Evolutionary conservation across 441 rosid genomes (phyloP), one percentile per base, ranked within the genome.

Genomic region (Eruca vesicaria): DNA sequence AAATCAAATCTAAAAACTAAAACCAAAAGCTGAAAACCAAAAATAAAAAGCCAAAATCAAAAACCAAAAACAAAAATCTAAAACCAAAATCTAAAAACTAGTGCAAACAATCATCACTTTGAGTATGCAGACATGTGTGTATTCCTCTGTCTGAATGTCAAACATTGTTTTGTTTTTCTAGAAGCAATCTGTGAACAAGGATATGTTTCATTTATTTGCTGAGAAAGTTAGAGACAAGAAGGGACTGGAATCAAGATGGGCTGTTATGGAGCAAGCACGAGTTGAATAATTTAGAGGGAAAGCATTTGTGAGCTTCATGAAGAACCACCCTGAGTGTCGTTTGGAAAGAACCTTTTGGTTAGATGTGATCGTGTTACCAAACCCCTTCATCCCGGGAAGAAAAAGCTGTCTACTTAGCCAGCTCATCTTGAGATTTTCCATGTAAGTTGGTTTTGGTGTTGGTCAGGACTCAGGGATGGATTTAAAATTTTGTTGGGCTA

Each of bases 331-430:
- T 0, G 98, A 91, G 82, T 53, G 86, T 71, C 92, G 72, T 85
- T 94, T 79, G 86, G 87, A 41, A 92, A 86, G 82, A 90, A 86
- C 77, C 97, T 94, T 53, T 69, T 94, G 81, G 92, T 94, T 57
- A 91, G 99, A 2, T 89, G 99, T 79, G 99, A 94, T 80, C 97
- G 97, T 50, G 97, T 94, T 70, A 96, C 91, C 36, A 92, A 92
- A 88, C 92, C 96, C 78, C 85, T 92, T 80, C 99, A 97, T 80
- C 99, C 99, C 0, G 99, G 99, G 73, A 94, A 90, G 88, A 94
- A 81, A 84, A 94, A 90, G 80, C 45, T 94, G 73, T 94, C 98
- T 78, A 94, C 97, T 20, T 94, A 97, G 99, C 99, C 99, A 9
- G 99, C 99, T 73, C 97, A 94, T 86, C 67, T 94, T 55, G 97